Evolutionary conservation across 352 stramenopile species (phyloP), one percentile per base, ranked within the genome.

Genomic region (Thraustotheca clavata): DNA sequence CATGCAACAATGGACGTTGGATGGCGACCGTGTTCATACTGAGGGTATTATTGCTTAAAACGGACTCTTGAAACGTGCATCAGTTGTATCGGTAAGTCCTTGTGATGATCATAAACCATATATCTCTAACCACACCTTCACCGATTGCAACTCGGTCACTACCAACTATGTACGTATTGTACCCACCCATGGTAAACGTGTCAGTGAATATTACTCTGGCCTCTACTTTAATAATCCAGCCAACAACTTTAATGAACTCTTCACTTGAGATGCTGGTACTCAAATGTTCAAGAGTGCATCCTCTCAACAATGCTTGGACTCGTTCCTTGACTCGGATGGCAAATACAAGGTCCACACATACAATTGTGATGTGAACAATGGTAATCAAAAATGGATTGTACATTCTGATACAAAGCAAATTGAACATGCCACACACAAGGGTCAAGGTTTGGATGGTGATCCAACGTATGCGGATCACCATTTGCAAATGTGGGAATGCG

Each of bases 331-430:
- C n/a, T n/a, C n/a, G n/a, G n/a, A n/a, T n/a, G n/a, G n/a, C n/a
- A n/a, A n/a, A n/a, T n/a, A n/a, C n/a, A n/a, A n/a, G n/a, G 49
- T 59, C 9, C 49, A 59, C 29, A 22, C 43, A 34, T 59, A 48
- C 43, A 0, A 29, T 18, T 59, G 49, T 26, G 29, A 59, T n/a
- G 20, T 34, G n/a, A 9, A 48, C 0, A 59, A 59, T n/a, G 43
- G 43, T 34, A 59, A 59, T 47, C 49, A 59, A 47, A 48, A 47
- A 26, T 59, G 49, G 49, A 59, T 59, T 34, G 38, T 59, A 18
- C 43, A 29, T 9, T 29, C 24, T n/a, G n/a, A n/a, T n/a, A n/a
- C n/a, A 18, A 31, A 31, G 29, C 9, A n/a, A 47, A 22, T 59
- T n/a, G 43, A 59, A 34, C 49, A 59, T 26, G 49, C 38, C 18